A percentile compares a stretch with the other conserved stretches of the same genome.
Evolutionary conservation across 352 stramenopile species (phyloP).

Genomic region (Phytophthora capsici): DNA sequence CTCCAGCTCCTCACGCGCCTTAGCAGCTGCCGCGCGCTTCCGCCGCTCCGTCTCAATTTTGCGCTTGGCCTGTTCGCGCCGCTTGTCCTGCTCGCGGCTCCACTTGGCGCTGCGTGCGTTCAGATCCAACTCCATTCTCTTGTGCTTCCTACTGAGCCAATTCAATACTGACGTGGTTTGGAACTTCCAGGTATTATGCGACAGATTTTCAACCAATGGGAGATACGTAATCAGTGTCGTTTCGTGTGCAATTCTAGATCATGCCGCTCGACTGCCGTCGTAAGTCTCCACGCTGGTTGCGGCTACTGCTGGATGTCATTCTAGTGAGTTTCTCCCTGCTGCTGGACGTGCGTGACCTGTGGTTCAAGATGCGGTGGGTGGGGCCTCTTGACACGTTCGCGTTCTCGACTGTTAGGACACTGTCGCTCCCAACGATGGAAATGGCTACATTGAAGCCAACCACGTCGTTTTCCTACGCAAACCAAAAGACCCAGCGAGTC

Average conservation of each 20-base stretch:
- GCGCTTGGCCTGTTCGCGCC: constrained; percentile 59
- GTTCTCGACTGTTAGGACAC: constrained; percentile 41
- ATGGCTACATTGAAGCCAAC: constrained; percentile 11
- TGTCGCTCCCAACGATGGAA: constrained; percentile 23
- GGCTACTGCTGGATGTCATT: constrained; percentile 36
- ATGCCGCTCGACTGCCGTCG: constrained; percentile 9
- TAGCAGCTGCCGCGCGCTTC: constrained; percentile 51
- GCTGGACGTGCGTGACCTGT: constrained; percentile 62
- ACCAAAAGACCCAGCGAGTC: constrained; percentile 22
- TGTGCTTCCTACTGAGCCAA: neutral
- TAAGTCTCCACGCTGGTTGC: constrained; percentile 17
- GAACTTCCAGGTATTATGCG: constrained; percentile 9
- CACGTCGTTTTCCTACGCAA: constrained; percentile 15
- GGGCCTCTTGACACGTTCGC: constrained; percentile 45
- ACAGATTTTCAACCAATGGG: constrained; percentile 14
- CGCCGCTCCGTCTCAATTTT: constrained; percentile 61
- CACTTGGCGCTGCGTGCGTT: constrained; percentile 72
- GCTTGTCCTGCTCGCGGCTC: constrained; percentile 71
- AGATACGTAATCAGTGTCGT: constrained; percentile 26
- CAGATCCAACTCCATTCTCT: constrained; percentile 73
- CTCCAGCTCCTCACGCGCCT: constrained; percentile 54
- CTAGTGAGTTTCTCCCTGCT: constrained; percentile 40
- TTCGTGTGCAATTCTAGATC: constrained; percentile 20
- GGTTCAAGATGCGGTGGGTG: constrained; percentile 66
- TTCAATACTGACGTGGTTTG: constrained; percentile 13